Conservation (phyloP, 2,329 filamentous ascomycete species). For the Chaetomium olivaceum region DNA sequence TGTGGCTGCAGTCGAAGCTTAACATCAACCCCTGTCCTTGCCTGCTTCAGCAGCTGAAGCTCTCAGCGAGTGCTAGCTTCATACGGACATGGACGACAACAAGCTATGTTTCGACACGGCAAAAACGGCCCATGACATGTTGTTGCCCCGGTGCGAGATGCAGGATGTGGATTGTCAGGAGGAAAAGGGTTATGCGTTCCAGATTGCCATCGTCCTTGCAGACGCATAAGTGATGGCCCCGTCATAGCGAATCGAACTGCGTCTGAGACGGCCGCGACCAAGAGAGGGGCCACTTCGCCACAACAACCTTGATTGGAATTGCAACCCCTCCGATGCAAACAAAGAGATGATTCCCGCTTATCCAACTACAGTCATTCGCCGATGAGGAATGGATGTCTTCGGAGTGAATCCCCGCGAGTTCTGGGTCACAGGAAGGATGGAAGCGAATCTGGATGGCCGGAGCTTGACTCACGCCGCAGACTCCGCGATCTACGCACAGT, state of each 20-base stretch:
- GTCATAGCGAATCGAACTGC: neutral
- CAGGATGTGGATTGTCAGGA: neutral
- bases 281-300: slow-evolving; percentile 5
- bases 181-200: neutral
- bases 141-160: neutral
- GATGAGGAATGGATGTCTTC: neutral
- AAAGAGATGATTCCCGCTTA: slow-evolving; percentile 3
- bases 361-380: neutral
- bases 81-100: neutral
- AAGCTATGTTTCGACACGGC: neutral
- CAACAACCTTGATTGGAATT: neutral
- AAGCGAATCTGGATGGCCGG: neutral
- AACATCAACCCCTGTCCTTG: neutral
- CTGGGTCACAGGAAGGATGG: neutral
- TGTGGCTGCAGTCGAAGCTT: neutral
- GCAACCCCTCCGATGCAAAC: slow-evolving; percentile 6
- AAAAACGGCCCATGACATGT: neutral
- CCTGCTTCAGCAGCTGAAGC: neutral
- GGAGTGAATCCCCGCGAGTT: neutral
- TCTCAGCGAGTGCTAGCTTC: neutral
- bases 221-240: neutral
- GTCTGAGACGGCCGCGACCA: neutral
- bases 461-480: slow-evolving; percentile 30
- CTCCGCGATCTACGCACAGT: slow-evolving; percentile 13
- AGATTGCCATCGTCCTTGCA: neutral